Evolutionary conservation across 1,284 basidiomycete species (phyloP).

Genomic region (Pholiota adiposa): DNA sequence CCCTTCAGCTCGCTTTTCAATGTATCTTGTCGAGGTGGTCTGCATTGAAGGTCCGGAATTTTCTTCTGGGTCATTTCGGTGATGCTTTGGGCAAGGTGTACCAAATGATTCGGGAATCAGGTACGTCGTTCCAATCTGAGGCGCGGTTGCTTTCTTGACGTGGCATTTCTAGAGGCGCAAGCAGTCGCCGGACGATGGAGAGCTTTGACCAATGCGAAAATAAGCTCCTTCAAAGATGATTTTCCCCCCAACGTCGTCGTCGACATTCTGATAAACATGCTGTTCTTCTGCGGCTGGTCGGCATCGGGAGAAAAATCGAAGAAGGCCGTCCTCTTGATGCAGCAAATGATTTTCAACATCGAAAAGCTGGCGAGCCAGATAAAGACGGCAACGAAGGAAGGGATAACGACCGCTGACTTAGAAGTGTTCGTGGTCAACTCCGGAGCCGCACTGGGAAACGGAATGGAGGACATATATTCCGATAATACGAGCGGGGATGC

Average conservation of each 20-base stretch:
- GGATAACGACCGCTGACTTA: constrained; percentile 30
- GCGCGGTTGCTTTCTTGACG: background rate
- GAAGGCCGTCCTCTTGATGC: constrained; percentile 16
- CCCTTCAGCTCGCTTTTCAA: constrained; percentile 56
- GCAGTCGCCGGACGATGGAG: constrained; percentile 55
- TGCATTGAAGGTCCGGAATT: constrained; percentile 6
- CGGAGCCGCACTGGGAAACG: constrained; percentile 16
- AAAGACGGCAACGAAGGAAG: constrained; percentile 27
- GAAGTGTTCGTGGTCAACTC: constrained; percentile 10
- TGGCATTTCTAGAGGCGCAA: constrained; percentile 42
- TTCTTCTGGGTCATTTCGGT: constrained; percentile 8
- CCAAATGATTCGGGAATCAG: constrained; percentile 40
- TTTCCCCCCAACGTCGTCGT: constrained; percentile 18
- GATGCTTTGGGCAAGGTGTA: constrained; percentile 42
- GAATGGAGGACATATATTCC: constrained; percentile 33
- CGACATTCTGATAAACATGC: constrained; percentile 21
- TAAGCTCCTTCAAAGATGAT: constrained; percentile 28
- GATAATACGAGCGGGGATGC: constrained; percentile 7
- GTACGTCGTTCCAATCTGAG: constrained; percentile 30
- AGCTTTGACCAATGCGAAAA: constrained; percentile 45
- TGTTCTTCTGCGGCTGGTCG: constrained; percentile 25
- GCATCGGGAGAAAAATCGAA: constrained; percentile 9
- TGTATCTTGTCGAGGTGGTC: constrained; percentile 48
- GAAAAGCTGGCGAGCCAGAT: constrained; percentile 22
- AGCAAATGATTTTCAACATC: constrained; percentile 19